A percentile compares a stretch with the other conserved stretches of the same genome.
Evolutionary conservation across 352 stramenopile genomes (phyloP).

Genomic region (Phytophthora europaea): DNA sequence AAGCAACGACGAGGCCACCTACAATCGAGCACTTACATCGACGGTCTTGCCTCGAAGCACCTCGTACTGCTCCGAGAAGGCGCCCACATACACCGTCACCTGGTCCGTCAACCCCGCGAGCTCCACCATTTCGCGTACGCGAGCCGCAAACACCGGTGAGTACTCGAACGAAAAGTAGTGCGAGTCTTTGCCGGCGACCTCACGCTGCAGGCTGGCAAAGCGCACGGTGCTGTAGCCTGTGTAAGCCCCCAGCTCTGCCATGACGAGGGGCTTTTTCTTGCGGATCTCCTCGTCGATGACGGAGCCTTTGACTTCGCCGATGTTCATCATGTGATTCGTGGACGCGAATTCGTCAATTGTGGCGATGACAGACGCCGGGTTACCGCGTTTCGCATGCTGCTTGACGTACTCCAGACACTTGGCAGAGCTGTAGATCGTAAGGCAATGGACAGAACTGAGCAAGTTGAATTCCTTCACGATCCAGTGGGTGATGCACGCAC

Average conservation of each 20-base stretch:
- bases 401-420: constrained; percentile 54
- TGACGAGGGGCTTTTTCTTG: constrained; percentile 42
- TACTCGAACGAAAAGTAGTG: constrained; percentile 67
- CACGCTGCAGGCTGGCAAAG: constrained; percentile 53
- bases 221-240: constrained; percentile 62
- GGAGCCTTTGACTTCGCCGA: constrained; percentile 47
- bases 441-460: neutral
- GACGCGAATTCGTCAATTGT: constrained; percentile 51
- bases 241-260: constrained; percentile 60
- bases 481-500: constrained; percentile 6
- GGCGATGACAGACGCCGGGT: constrained; percentile 42
- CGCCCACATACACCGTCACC: constrained; percentile 53
- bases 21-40: constrained; percentile 39
- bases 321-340: constrained; percentile 59
- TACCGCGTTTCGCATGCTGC: constrained; percentile 41
- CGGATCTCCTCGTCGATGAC: constrained; percentile 57
- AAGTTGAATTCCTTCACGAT: neutral
- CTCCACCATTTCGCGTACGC: constrained; percentile 58
- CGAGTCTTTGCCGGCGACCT: constrained; percentile 38
- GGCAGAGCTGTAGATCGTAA: constrained; percentile 27
- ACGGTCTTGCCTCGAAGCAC: constrained; percentile 48
- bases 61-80: constrained; percentile 51
- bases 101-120: constrained; percentile 55
- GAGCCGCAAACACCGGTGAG: constrained; percentile 49
- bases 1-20: neutral